Evolutionary conservation across 345 rosid genomes (phyloP), one percentile per base, ranked within the genome.

Genomic region (Arabidopsis arenosa): DNA sequence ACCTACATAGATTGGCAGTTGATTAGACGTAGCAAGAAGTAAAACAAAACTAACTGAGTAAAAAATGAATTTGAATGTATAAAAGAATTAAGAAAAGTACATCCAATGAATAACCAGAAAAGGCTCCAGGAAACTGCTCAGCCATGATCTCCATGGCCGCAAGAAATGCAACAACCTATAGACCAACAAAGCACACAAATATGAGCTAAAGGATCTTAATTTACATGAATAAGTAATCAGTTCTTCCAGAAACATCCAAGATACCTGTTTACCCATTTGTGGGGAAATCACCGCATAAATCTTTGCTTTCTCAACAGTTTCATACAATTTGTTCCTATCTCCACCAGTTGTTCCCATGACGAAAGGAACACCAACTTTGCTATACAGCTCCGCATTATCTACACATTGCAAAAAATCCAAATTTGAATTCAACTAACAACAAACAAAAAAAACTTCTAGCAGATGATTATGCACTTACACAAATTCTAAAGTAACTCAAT

Each of bases 261-360:
- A 63, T 75, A 92, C 97, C 85, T 90, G 98, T 59, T 95, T 95
- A 72, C 99, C 99, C 99, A 95, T 95, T 78, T 95, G 99, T 14
- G 97, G 99, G 11, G 99, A 95, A 65, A 95, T 89, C 58, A 95
- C 94, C 72, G 99, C 96, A 80, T 90, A 95, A 39, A 68, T 73
- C 58, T 84, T 87, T 23, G 99, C 83, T 43, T 79, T 71, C 63
- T 89, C 86, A 67, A 95, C 96, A 65, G 90, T 86, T 79, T 87
- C 88, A 70, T 85, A 86, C 58, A 95, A 76, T 39, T 0, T 75
- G 40, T 83, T 75, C 79, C 97, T 84, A 62, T 95, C 97, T 75
- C 99, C 99, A 70, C 98, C 98, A 7, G 97, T 95, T 52, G 99
- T 95, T 79, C 99, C 99, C 90, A 92, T 85, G 21, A 95, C 97